phyloP scores from a whole-genome alignment of 345 rosid species.

The Eucalyptus polyanthemos region DNA sequence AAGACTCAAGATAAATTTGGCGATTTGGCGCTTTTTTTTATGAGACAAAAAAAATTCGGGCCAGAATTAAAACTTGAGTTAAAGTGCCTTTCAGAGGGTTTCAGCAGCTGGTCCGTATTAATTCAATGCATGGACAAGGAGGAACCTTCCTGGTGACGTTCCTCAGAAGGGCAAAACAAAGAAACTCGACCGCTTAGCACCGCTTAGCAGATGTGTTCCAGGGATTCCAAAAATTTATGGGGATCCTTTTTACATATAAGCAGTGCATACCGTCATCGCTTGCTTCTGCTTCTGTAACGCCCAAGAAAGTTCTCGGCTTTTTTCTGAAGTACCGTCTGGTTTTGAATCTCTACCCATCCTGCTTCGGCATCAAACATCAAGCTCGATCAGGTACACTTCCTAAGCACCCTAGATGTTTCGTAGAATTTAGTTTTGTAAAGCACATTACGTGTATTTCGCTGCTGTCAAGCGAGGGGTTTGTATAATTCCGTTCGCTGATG shows the following conservation, averaged over 20 bases:
- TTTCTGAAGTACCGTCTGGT: background rate
- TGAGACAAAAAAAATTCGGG: background rate
- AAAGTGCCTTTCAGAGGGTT: background rate
- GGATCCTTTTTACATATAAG: background rate
- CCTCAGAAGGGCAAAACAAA: background rate
- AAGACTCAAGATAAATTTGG: background rate
- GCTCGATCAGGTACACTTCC: background rate
- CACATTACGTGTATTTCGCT: background rate
- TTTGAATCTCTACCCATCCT: background rate
- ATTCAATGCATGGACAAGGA: background rate
- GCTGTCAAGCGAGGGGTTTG: background rate
- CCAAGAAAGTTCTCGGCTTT: background rate
- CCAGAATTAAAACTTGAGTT: background rate
- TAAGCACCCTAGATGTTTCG: background rate
- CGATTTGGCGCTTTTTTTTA: no score
- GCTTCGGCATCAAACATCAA: background rate
- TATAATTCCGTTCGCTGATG: background rate
- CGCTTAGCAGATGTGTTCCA: background rate
- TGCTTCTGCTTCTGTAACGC: background rate
- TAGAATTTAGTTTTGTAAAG: background rate
- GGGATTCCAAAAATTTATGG: background rate
- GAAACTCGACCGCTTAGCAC: background rate
- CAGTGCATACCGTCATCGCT: background rate
- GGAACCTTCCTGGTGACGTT: background rate
- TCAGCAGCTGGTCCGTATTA: background rate